Evolutionary conservation across 1,284 basidiomycete species (phyloP).

Genomic region (Phellopilus nigrolimitatus): DNA sequence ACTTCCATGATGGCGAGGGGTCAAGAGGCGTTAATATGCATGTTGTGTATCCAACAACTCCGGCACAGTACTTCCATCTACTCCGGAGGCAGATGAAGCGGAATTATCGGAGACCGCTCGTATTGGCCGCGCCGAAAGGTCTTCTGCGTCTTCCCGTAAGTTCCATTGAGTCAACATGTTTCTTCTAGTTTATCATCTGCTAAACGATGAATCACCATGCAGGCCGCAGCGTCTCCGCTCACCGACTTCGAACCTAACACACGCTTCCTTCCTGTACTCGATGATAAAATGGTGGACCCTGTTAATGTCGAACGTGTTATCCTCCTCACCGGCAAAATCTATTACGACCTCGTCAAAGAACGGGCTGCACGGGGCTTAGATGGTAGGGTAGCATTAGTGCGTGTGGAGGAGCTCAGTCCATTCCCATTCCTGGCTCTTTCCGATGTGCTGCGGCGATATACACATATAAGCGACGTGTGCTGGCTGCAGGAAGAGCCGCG

Average conservation of each 20-base stretch:
- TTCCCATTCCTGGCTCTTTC: constrained; percentile 69
- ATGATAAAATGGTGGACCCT: constrained; percentile 41
- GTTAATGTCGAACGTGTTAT: constrained; percentile 48
- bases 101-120: constrained; percentile 80
- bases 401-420: constrained; percentile 81
- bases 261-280: constrained; percentile 68
- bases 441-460: constrained; percentile 45
- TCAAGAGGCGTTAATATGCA: constrained; percentile 69
- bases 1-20: constrained; percentile 34
- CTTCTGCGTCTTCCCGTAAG: constrained; percentile 73
- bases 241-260: constrained; percentile 60
- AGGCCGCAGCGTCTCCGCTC: constrained; percentile 74
- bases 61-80: constrained; percentile 87
- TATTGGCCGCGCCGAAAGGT: constrained; percentile 81
- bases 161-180: constrained; percentile 17
- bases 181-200: constrained; percentile 7
- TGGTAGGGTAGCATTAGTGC: constrained; percentile 57
- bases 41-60: constrained; percentile 80
- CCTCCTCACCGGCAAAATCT: constrained; percentile 75
- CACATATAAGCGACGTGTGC: constrained; percentile 32
- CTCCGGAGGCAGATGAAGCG: constrained; percentile 77
- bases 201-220: constrained; percentile 1
- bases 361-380: constrained; percentile 47
- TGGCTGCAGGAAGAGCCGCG: constrained; percentile 86
- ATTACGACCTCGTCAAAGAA: constrained; percentile 78